A percentile compares a stretch with the other conserved stretches of the same genome.
Evolutionary conservation across 345 rosid genomes (phyloP).

Genomic region (Orychophragmus violaceus): DNA sequence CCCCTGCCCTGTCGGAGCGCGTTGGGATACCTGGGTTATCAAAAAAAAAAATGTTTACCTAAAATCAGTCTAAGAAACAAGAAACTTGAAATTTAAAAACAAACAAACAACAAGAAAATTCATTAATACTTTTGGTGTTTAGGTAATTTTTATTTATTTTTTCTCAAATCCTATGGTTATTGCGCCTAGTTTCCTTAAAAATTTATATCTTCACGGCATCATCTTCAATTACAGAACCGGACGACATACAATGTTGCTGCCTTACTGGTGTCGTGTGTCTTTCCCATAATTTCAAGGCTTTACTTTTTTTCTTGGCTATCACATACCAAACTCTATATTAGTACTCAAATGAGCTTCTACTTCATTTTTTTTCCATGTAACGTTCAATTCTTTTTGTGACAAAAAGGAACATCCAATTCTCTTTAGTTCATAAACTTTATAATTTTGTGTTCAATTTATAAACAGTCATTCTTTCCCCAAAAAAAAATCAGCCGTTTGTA

Average conservation of each 20-base stretch:
- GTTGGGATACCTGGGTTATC: too few relatives aligned
- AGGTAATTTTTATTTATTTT: too few relatives aligned
- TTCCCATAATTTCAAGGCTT: slow-evolving; percentile 35
- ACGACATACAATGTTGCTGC: not conserved
- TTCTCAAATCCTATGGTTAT: too few relatives aligned
- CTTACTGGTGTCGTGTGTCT: slow-evolving; percentile 1
- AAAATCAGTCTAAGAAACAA: too few relatives aligned
- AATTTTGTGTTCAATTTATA: too few relatives aligned
- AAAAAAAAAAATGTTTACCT: too few relatives aligned
- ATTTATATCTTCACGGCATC: not conserved
- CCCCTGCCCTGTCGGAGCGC: too few relatives aligned
- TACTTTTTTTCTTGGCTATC: not conserved
- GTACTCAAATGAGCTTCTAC: slow-evolving; percentile 13
- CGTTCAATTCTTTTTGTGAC: too few relatives aligned
- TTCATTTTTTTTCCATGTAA: not conserved
- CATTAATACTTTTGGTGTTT: not conserved
- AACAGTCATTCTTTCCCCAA: too few relatives aligned
- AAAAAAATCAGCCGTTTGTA: slow-evolving; percentile 12
- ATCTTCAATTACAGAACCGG: not conserved
- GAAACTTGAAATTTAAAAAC: not conserved
- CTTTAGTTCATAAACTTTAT: too few relatives aligned
- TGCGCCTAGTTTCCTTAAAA: too few relatives aligned
- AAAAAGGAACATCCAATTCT: too few relatives aligned
- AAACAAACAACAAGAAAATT: not conserved
- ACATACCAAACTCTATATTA: not conserved